A percentile compares a stretch with the other conserved stretches of the same genome.
Conservation (phyloP, 192 early-diverging fungal genomes). For the Irineochytrium annulatum region DNA sequence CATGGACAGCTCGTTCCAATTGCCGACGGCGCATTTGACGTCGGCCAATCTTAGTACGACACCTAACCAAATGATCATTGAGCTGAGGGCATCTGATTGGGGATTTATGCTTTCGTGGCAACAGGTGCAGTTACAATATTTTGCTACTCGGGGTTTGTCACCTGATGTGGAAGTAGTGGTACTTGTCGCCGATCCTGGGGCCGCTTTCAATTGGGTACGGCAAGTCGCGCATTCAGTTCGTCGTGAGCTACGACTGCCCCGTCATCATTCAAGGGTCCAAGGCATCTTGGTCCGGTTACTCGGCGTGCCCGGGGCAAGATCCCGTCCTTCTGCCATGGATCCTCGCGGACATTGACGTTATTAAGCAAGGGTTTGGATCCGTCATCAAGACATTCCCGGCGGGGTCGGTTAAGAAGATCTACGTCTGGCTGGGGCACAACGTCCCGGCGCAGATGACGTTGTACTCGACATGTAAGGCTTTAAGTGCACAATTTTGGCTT, state of each 20-base stretch:
- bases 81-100: constrained; percentile 18
- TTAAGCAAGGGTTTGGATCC: not conserved
- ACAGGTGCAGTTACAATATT: not conserved
- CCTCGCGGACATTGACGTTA: not conserved
- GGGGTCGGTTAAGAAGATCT: not conserved
- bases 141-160: not conserved
- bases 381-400: not conserved
- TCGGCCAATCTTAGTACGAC: constrained; percentile 9
- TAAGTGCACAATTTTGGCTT: too few species aligned
- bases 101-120: constrained; percentile 8
- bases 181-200: not conserved
- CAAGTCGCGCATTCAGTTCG: not conserved
- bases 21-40: constrained; percentile 10
- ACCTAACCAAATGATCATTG: constrained; percentile 17
- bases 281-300: not conserved
- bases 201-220: not conserved
- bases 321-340: not conserved
- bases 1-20: constrained; percentile 19
- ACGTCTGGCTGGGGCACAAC: constrained; percentile 3
- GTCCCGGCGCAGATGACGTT: not conserved
- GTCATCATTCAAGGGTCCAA: not conserved
- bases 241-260: not conserved
- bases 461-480: too few species aligned
- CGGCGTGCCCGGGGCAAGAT: not conserved
- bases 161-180: not conserved